Base-by-base conservation (phyloP, 768 basidiomycete genomes). In the Kwoniella botswanensis region DNA sequence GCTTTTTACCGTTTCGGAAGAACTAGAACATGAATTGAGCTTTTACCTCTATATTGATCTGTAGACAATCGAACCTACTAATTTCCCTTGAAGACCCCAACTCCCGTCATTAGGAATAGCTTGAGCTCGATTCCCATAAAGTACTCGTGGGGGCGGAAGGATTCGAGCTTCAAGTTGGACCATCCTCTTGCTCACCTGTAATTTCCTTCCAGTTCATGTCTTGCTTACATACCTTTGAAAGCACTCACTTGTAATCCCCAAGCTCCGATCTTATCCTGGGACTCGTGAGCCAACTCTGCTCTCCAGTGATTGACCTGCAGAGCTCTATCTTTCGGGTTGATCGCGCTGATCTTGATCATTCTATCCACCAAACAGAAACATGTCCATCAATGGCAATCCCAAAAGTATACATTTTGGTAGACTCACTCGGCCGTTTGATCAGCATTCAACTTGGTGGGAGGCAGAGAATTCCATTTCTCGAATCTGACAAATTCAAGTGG, bases 401-500 rank as follows among this genome's bases (percentile, higher is more conserved):
- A 41, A 11, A 4, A 7, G n/a, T 4, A 13, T 0, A 56, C 17
- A 41, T 11, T 13, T 46, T 1, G 5, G 7, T 13, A 12, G n/a
- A 44, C 74, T 71, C 44, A 80, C 79, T 79, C 76, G 10, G 79
- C 76, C 9, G 78, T 81, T 60, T 81, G 79, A 15, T 82, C 81
- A 5, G 81, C 67, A 3, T 74, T 68, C 1, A 83, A 65, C 71
- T 81, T 82, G n/a, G 71, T 72, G 1, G 80, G 79, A 35, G 81
- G 79, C 3, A 83, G 70, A 21, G 72, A 67, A 71, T 83, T 82
- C 76, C 79, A 83, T 12, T 79, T 74, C 13, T 71, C 77, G 22
- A 83, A 60, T 5, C 73, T 46, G 57, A 81, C 79, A 42, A 82
- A 79, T 67, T 83, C 82, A 44, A 83, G 66, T 13, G 82, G 82